A percentile compares a stretch with the other conserved stretches of the same genome.
phyloP scores from a whole-genome alignment of 345 rosid species.

The Cardamine chenopodiifolia region DNA sequence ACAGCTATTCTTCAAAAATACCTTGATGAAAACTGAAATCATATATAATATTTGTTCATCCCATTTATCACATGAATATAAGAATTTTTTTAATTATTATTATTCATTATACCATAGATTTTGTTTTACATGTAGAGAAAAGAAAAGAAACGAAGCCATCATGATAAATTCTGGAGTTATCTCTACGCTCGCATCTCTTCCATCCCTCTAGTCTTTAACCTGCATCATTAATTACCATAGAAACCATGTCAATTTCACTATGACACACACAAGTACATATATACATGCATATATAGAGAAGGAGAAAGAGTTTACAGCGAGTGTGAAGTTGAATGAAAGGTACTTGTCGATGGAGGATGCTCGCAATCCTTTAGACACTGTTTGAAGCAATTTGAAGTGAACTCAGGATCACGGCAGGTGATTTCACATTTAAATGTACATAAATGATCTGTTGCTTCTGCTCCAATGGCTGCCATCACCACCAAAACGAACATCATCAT shows the following conservation, averaged over 20 bases:
- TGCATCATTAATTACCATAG: not conserved
- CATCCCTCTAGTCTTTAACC: constrained; percentile 11
- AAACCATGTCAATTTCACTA: not conserved
- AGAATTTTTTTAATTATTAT: not conserved
- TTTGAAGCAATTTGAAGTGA: not conserved
- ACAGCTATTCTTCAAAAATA: no score
- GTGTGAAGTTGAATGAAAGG: not conserved
- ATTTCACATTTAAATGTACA: constrained; percentile 2
- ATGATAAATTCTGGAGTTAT: not conserved
- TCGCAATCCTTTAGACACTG: not conserved
- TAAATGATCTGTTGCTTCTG: not conserved
- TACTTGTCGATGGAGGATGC: not conserved
- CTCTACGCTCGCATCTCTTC: not conserved
- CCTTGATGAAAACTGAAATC: not conserved
- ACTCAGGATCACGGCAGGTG: not conserved
- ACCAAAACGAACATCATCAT: constrained; percentile 1
- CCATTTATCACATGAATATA: not conserved
- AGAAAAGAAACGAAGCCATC: not conserved
- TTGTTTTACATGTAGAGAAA: not conserved
- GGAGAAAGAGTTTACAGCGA: not conserved
- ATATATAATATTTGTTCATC: not conserved
- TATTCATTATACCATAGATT: not conserved
- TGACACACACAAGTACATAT: not conserved
- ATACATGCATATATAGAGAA: not conserved
- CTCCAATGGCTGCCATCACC: not conserved